phyloP scores from a whole-genome alignment of 139 green algal genomes.

The Chlamydomonas schloesseri region DNA sequence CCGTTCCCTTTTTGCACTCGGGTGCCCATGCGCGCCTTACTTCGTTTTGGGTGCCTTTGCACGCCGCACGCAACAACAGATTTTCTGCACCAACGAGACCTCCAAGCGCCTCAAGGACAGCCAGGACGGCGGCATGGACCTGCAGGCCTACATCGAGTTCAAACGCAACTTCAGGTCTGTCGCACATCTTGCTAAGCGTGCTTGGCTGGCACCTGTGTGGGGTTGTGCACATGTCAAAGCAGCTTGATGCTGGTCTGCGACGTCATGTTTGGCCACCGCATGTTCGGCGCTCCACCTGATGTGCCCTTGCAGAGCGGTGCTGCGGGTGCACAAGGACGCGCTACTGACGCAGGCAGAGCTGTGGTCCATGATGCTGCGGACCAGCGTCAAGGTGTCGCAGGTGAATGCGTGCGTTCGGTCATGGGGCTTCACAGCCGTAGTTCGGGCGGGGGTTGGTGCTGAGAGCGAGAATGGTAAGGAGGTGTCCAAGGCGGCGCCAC shows the following conservation, averaged over 20 bases:
- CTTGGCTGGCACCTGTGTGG: no score
- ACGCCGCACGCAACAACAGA: not conserved
- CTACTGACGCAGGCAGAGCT: slow-evolving; percentile 33
- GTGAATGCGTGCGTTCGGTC: not conserved
- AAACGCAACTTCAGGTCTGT: slow-evolving; percentile 4
- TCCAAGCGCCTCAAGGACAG: slow-evolving; percentile 49
- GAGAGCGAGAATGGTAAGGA: no score
- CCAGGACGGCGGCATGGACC: slow-evolving; percentile 40
- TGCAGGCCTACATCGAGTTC: slow-evolving; percentile 49
- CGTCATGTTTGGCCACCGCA: no score
- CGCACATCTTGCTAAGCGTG: not conserved
- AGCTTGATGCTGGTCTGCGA: no score
- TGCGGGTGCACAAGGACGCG: slow-evolving; percentile 43
- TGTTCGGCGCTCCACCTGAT: no score
- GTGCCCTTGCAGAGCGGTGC: slow-evolving; percentile 8
- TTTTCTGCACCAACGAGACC: slow-evolving; percentile 42
- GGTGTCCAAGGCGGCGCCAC: no score
- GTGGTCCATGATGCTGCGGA: slow-evolving; percentile 27
- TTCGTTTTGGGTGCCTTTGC: no score
- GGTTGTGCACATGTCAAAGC: no score
- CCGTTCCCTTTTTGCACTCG: no score
- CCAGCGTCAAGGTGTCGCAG: not conserved
- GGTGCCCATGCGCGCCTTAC: no score
- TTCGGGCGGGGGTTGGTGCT: no score
- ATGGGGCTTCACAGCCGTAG: no score